These are phyloP conservation scores for Pseudohalonectria lignicola DNA, from an alignment of 2,329 filamentous ascomycete species.

Conservation along the genomic window DNA sequence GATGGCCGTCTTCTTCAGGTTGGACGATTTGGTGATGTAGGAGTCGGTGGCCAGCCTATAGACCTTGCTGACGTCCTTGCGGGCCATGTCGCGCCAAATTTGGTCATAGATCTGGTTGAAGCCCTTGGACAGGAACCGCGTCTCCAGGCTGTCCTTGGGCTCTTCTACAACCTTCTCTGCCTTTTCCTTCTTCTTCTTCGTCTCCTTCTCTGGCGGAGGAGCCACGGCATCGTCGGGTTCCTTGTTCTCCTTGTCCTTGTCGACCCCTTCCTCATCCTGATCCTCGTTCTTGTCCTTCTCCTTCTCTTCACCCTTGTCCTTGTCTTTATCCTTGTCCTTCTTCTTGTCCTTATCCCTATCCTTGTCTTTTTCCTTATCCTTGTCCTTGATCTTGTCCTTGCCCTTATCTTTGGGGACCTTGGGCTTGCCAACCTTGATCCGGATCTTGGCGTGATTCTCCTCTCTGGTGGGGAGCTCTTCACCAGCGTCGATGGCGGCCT, in stretches of 20 bases:
- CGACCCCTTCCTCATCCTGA: constrained; percentile 30
- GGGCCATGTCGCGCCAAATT: constrained; percentile 89
- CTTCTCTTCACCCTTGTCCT: constrained; percentile 26
- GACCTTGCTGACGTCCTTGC: constrained; percentile 89
- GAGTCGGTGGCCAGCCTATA: constrained; percentile 81
- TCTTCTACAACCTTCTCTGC: constrained; percentile 31
- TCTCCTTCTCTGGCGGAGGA: too few relatives aligned
- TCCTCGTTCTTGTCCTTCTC: constrained; percentile 28
- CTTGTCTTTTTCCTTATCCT: constrained; percentile 30
- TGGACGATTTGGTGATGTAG: constrained; percentile 79
- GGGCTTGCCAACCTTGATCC: constrained; percentile 48
- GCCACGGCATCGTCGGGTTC: constrained; percentile 21
- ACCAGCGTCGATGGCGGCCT: constrained; percentile 70
- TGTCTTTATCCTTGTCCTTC: constrained; percentile 28
- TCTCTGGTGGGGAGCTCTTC: constrained; percentile 55
- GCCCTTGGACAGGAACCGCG: constrained; percentile 73
- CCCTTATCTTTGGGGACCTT: constrained; percentile 20
- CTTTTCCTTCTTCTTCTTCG: constrained; percentile 16
- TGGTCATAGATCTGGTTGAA: constrained; percentile 97
- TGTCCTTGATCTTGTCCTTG: constrained; percentile 22
- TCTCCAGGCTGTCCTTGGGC: constrained; percentile 40
- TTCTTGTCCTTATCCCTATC: constrained; percentile 35
- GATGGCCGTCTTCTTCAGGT: constrained; percentile 94
- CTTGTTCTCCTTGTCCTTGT: constrained; percentile 37
- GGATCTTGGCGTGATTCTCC: constrained; percentile 44